phyloP scores from a whole-genome alignment of 179 eudicot genomes.

The Nepenthes alata region DNA sequence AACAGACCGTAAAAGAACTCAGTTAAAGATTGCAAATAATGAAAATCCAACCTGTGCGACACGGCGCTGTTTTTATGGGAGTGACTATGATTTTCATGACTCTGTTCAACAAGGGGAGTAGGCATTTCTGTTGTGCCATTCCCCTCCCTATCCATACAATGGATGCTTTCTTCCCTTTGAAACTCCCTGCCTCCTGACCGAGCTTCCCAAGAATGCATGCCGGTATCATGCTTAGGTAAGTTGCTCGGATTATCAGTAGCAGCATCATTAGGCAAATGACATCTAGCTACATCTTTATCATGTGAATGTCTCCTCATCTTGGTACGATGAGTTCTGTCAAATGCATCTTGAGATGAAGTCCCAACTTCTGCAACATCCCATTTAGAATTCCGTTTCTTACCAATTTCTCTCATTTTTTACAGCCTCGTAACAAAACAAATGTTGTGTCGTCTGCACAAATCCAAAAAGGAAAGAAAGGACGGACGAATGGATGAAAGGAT shows the following conservation, averaged over 20 bases:
- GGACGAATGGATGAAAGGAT: too few relatives aligned
- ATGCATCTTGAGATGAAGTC: conserved; percentile 15
- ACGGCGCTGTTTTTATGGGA: conserved; percentile 27
- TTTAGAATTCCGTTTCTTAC: conserved; percentile 33
- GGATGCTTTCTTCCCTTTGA: conserved; percentile 21
- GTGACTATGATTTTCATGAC: conserved; percentile 21
- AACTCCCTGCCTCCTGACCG: conserved; percentile 20
- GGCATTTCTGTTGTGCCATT: conserved; percentile 20
- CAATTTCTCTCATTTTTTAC: conserved; percentile 29
- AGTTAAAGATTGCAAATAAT: background rate
- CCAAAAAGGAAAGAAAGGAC: background rate
- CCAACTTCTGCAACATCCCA: conserved; percentile 34
- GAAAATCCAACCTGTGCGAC: conserved; percentile 23
- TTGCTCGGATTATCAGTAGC: background rate
- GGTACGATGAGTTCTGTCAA: conserved; percentile 10
- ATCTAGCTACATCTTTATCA: conserved; percentile 7
- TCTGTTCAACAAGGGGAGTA: conserved; percentile 30
- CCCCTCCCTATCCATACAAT: conserved; percentile 21
- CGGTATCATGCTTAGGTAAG: background rate
- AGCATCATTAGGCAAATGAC: conserved; percentile 5
- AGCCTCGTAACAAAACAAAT: background rate
- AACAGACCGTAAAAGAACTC: background rate
- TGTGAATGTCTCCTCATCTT: conserved; percentile 13
- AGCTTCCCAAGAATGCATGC: conserved; percentile 22
- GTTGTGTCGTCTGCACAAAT: background rate